A percentile compares a stretch with the other conserved stretches of the same genome.
phyloP scores from a whole-genome alignment of 2,329 filamentous ascomycete species.

The Alternaria sp. region DNA sequence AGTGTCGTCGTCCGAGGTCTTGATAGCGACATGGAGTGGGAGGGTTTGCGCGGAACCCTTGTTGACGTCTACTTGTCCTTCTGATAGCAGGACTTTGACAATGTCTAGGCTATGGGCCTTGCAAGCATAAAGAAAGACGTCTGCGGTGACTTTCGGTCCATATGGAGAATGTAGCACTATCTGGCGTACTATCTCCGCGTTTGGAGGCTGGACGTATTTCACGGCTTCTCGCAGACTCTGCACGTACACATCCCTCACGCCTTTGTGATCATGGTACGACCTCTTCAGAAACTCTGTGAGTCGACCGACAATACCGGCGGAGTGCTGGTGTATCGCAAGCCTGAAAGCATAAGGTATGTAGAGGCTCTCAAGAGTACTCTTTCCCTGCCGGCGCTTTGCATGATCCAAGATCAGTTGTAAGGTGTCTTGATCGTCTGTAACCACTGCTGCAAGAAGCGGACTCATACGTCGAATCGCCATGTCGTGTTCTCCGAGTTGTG shows the following conservation, averaged over 20 bases:
- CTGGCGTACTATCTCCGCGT: not conserved
- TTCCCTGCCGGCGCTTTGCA: not conserved
- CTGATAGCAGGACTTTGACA: too few species aligned
- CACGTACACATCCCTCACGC: not conserved
- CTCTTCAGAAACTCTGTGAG: not conserved
- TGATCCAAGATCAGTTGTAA: not conserved
- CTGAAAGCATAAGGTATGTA: not conserved
- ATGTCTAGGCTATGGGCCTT: too few species aligned
- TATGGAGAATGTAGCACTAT: not conserved
- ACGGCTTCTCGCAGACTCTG: not conserved
- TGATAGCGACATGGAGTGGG: not conserved
- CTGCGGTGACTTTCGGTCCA: not conserved
- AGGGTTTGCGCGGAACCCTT: not conserved
- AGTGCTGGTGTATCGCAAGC: not conserved
- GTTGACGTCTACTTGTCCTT: not conserved
- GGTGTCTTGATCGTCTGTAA: not conserved
- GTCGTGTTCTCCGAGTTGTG: too few species aligned
- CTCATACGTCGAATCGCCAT: too few species aligned
- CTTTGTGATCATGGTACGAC: not conserved
- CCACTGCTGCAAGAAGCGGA: not conserved
- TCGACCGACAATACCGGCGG: not conserved
- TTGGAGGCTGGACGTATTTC: not conserved
- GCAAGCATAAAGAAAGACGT: too few species aligned
- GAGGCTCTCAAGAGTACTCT: not conserved
- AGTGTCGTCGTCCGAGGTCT: not conserved